phyloP scores from a whole-genome alignment of 345 rosid genomes.

The Nephelium lappaceum region DNA sequence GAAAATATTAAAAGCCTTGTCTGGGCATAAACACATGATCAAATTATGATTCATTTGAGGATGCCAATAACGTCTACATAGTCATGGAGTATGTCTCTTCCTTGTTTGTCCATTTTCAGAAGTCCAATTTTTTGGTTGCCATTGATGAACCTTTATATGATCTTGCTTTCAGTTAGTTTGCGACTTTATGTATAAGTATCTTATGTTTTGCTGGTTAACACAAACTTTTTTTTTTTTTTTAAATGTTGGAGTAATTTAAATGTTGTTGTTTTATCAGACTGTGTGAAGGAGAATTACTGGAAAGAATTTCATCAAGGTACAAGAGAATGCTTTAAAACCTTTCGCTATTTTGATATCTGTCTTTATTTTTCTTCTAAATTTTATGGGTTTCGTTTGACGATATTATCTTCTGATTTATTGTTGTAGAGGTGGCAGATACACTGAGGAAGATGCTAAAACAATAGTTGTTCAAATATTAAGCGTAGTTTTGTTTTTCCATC shows the following conservation, averaged over 20 bases:
- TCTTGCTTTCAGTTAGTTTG: neutral
- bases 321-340: neutral
- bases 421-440: constrained; percentile 90
- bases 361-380: neutral
- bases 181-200: neutral
- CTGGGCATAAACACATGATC: constrained; percentile 76
- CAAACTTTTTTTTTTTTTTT: neutral
- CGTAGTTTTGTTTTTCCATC: constrained; percentile 89
- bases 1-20: constrained; percentile 77
- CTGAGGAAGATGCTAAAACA: constrained; percentile 81
- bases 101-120: too few relatives aligned
- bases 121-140: too few relatives aligned
- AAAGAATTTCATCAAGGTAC: constrained; percentile 89
- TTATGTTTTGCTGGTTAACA: neutral
- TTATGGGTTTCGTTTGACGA: constrained; percentile 6
- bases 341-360: neutral
- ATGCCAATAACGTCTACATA: constrained; percentile 69
- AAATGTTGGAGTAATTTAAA: constrained; percentile 5
- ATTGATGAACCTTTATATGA: constrained; percentile 4
- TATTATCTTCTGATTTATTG: constrained; percentile 14
- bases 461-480: constrained; percentile 77
- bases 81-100: too few relatives aligned
- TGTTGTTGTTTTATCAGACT: constrained; percentile 53
- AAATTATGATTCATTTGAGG: constrained; percentile 89
- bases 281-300: constrained; percentile 95